Percentiles rank a stretch among this genome's conserved stretches.
These are phyloP conservation scores for Mycena floridula DNA, from an alignment of 768 basidiomycete species.

Conservation along the genomic window DNA sequence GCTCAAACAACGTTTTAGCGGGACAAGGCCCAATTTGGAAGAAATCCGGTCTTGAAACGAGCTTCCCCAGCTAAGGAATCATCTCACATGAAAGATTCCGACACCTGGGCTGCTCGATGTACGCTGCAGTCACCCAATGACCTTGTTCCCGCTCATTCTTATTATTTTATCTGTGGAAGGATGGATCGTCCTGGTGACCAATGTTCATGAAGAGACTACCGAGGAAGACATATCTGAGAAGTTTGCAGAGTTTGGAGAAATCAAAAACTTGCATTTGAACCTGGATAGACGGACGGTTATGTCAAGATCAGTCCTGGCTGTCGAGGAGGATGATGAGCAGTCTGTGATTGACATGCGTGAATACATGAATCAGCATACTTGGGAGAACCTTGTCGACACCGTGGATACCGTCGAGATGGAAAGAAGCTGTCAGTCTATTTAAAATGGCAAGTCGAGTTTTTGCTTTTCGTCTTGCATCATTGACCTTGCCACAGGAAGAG, in stretches of 20 bases:
- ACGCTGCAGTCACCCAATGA: constrained; percentile 23
- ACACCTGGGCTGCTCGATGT: constrained; percentile 84
- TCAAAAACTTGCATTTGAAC: constrained; percentile 96
- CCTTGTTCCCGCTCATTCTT: constrained; percentile 10
- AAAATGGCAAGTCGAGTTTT: constrained; percentile 46
- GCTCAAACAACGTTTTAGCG: too few relatives aligned
- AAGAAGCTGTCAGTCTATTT: constrained; percentile 57
- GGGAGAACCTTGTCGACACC: constrained; percentile 58
- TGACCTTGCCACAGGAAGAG: too few relatives aligned
- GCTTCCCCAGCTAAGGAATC: too few relatives aligned
- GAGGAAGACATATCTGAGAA: constrained; percentile 97
- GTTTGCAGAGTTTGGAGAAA: constrained; percentile 94
- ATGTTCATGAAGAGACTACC: constrained; percentile 96
- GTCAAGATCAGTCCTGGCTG: constrained; percentile 76
- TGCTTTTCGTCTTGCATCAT: background rate
- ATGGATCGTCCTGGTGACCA: constrained; percentile 96
- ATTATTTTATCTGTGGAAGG: constrained; percentile 81
- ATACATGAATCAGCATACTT: constrained; percentile 44
- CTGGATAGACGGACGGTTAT: constrained; percentile 96
- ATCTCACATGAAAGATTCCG: constrained; percentile 52
- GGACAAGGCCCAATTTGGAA: too few relatives aligned
- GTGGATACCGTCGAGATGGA: constrained; percentile 69
- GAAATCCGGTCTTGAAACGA: too few relatives aligned
- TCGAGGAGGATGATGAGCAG: constrained; percentile 25
- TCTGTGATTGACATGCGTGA: constrained; percentile 46